These are phyloP conservation scores for Cercospora beticola DNA, from an alignment of 2,329 filamentous ascomycete species.

Conservation along the genomic window DNA sequence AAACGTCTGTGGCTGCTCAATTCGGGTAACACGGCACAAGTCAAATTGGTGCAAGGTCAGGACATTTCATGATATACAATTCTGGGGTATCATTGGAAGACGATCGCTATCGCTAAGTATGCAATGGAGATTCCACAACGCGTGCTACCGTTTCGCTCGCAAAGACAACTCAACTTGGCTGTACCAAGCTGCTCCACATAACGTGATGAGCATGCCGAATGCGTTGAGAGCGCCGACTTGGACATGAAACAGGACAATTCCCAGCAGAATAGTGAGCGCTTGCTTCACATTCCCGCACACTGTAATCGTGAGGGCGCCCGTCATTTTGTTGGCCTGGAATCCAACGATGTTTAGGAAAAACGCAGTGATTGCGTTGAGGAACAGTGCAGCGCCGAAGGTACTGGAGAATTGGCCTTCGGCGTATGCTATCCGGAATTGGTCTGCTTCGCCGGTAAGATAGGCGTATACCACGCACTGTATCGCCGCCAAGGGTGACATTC, in stretches of 20 bases:
- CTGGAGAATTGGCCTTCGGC: slow-evolving; percentile 44
- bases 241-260: slow-evolving; percentile 40
- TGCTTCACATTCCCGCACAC: slow-evolving; percentile 43
- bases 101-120: neutral
- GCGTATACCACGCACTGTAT: slow-evolving; percentile 27
- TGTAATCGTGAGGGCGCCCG: slow-evolving; percentile 40
- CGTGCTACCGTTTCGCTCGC: slow-evolving; percentile 12
- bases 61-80: neutral
- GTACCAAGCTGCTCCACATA: slow-evolving; percentile 58
- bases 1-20: neutral
- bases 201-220: slow-evolving; percentile 55
- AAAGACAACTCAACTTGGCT: slow-evolving; percentile 55
- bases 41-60: neutral
- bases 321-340: slow-evolving; percentile 42
- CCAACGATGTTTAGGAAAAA: slow-evolving; percentile 41
- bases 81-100: neutral
- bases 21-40: neutral
- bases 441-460: slow-evolving; percentile 24
- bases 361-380: slow-evolving; percentile 37
- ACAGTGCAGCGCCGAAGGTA: slow-evolving; percentile 57
- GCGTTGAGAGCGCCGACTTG: slow-evolving; percentile 48
- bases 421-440: slow-evolving; percentile 18
- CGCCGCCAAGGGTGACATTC: slow-evolving; percentile 28
- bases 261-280: slow-evolving; percentile 40
- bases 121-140: neutral